Conservation (phyloP, 257 asterid species). For the Solanum gracilifrons region DNA sequence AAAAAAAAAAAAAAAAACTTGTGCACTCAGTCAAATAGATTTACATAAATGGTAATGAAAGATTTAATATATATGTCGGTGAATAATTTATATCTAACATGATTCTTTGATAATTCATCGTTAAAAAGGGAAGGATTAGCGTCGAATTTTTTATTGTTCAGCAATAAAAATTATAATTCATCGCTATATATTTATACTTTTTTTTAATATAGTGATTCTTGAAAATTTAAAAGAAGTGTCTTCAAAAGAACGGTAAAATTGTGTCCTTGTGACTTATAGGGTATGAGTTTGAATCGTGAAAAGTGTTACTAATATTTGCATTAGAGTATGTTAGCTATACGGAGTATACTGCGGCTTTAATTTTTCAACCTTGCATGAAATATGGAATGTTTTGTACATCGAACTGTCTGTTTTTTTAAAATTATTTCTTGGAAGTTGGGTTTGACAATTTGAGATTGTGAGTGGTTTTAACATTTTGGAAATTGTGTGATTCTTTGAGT, state of each 20-base stretch:
- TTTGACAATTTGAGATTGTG: conserved; percentile 14
- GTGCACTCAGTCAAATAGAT: neutral
- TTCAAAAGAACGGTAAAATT: neutral
- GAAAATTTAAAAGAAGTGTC: neutral
- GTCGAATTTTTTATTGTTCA: neutral
- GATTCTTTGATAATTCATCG: neutral
- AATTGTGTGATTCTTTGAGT: conserved; percentile 6
- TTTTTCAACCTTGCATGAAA: neutral
- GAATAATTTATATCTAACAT: neutral
- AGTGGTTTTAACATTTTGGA: neutral
- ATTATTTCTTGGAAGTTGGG: neutral
- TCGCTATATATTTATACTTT: neutral
- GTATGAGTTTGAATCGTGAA: neutral
- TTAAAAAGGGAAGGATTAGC: neutral
- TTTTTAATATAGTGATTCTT: neutral
- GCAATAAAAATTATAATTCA: neutral
- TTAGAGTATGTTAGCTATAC: neutral
- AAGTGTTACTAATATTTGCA: neutral
- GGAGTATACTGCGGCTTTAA: neutral
- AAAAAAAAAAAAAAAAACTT: too few species aligned
- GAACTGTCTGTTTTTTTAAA: neutral
- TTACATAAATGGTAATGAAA: neutral
- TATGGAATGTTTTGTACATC: neutral
- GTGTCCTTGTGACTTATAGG: neutral
- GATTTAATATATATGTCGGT: neutral